phyloP scores from a whole-genome alignment of 129 eudicot species.

The Smallanthus sonchifolius region DNA sequence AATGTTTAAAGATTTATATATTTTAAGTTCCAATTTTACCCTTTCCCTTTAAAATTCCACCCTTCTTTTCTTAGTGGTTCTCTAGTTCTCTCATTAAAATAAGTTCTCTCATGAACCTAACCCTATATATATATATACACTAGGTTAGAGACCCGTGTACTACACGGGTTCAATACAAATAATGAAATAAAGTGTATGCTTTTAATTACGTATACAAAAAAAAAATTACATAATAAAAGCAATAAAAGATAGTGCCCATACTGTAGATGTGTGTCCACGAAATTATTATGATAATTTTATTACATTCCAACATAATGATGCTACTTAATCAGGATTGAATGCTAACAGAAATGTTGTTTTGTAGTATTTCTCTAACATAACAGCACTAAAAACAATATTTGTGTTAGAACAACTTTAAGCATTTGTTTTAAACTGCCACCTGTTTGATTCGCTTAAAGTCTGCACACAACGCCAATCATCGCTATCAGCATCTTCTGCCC shows the following conservation, averaged over 20 bases:
- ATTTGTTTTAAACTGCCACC: slow-evolving; percentile 36
- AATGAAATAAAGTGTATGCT: no score
- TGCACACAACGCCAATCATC: slow-evolving; percentile 97
- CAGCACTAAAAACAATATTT: neutral
- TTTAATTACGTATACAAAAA: no score
- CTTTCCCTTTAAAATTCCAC: no score
- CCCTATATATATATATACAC: no score
- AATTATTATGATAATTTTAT: slow-evolving; percentile 6
- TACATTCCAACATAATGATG: slow-evolving; percentile 11
- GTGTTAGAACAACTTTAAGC: neutral
- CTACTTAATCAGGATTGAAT: neutral
- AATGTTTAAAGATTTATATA: no score
- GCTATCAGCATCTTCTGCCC: slow-evolving; percentile 87
- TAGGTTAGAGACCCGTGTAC: no score
- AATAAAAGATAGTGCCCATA: slow-evolving; percentile 85
- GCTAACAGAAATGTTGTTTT: neutral
- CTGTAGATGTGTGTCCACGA: slow-evolving; percentile 92
- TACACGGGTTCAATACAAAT: no score
- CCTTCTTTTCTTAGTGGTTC: no score
- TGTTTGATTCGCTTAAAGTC: slow-evolving; percentile 65
- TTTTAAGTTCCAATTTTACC: no score
- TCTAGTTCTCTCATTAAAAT: no score
- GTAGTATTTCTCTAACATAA: neutral
- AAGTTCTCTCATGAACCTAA: no score
- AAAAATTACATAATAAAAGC: no score